Percentiles rank a stretch among this genome's conserved stretches.
phyloP scores from a whole-genome alignment of 495 filamentous ascomycete genomes.

The Amniculicola lignicola region DNA sequence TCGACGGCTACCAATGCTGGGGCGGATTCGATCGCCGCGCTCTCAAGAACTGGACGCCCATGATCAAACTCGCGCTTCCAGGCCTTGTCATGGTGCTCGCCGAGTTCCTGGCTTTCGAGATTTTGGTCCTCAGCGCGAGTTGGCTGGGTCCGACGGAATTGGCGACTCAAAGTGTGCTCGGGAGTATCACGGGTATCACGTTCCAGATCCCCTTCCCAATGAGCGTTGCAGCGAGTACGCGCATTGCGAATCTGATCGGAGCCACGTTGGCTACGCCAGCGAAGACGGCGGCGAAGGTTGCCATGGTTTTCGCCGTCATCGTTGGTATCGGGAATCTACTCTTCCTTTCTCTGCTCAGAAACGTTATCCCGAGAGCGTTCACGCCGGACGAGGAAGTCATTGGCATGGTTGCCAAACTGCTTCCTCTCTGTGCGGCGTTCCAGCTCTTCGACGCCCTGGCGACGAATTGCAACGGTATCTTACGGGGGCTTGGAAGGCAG shows the following conservation, averaged over 20 bases:
- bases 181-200: constrained; percentile 44
- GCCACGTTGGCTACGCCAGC: constrained; percentile 40
- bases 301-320: constrained; percentile 58
- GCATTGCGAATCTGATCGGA: constrained; percentile 46
- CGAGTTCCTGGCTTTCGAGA: constrained; percentile 69
- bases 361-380: constrained; percentile 72
- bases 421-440: constrained; percentile 81
- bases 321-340: constrained; percentile 75
- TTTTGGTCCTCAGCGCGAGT: constrained; percentile 53
- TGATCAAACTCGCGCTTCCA: constrained; percentile 79
- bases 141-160: constrained; percentile 49
- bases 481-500: constrained; percentile 81
- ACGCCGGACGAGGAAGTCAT: constrained; percentile 78
- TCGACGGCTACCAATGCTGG: constrained; percentile 66
- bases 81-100: constrained; percentile 91
- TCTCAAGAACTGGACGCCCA: constrained; percentile 78
- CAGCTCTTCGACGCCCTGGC: constrained; percentile 84
- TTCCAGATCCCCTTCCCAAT: constrained; percentile 45
- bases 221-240: constrained; percentile 41
- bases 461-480: constrained; percentile 72
- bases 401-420: constrained; percentile 62
- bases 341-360: constrained; percentile 60
- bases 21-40: constrained; percentile 69
- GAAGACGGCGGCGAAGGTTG: constrained; percentile 42
- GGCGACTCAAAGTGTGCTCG: constrained; percentile 65